Conservation (phyloP, 148 eudicot species). For the Chenopodium berlandieri region DNA sequence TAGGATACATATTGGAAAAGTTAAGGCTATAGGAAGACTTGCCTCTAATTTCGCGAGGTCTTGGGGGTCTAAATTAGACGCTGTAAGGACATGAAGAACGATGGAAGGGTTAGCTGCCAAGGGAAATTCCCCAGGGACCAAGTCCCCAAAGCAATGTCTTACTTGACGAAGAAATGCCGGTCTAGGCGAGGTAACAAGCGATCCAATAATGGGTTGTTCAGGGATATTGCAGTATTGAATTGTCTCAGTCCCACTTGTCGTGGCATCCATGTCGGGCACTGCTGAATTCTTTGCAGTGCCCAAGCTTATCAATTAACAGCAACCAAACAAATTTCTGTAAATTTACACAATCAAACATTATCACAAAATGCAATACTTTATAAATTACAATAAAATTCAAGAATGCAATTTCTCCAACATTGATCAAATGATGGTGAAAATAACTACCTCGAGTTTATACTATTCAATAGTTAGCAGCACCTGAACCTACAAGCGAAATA, state of each 20-base stretch:
- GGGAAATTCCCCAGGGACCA: slow-evolving; percentile 81
- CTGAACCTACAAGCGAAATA: slow-evolving; percentile 42
- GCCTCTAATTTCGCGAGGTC: slow-evolving; percentile 96
- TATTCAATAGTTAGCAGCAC: slow-evolving; percentile 21
- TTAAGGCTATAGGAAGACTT: slow-evolving; percentile 35
- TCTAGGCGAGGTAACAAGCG: slow-evolving; percentile 45
- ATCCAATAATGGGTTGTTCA: slow-evolving; percentile 58
- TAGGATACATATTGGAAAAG: neutral
- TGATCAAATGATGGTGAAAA: slow-evolving; percentile 13
- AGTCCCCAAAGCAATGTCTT: slow-evolving; percentile 81
- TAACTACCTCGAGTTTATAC: slow-evolving; percentile 41
- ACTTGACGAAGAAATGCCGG: slow-evolving; percentile 56
- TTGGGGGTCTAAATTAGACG: slow-evolving; percentile 72
- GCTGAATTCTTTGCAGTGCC: slow-evolving; percentile 60
- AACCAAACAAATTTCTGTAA: slow-evolving; percentile 19
- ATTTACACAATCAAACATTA: neutral
- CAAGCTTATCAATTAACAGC: neutral
- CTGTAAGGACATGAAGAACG: slow-evolving; percentile 81
- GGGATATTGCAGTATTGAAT: slow-evolving; percentile 65
- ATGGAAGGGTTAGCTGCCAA: slow-evolving; percentile 80
- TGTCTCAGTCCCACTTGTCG: slow-evolving; percentile 65
- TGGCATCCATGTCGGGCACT: slow-evolving; percentile 86
- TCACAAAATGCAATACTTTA: slow-evolving; percentile 17
- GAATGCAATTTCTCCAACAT: neutral
- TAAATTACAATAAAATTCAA: neutral